Base-by-base conservation (phyloP, 176 grass and related monocot species). In the Rhipidocladum racemiflorum region DNA sequence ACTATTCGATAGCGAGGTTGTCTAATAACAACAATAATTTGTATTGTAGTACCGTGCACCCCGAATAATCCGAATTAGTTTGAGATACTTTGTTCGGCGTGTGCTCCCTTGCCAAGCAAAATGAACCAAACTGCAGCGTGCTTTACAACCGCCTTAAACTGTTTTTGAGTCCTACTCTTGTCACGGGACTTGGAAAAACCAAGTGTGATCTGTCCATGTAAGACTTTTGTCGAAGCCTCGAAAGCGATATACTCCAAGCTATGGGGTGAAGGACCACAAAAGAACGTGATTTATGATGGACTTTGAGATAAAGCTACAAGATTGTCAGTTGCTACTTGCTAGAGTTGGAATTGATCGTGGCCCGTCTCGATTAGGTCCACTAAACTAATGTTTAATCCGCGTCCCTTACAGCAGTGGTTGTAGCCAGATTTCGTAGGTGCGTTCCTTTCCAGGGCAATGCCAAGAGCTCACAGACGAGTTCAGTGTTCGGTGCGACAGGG, bases 271-370 rank as follows among this genome's bases (percentile, higher is more conserved):
- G 61, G 1, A 34, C 32, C 68, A 80, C 67, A 6, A 1, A 27
- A 40, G 60, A 38, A 79, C 1, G 48, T 13, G 16, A 27, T 5
- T 53, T 49, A 34, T 15, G 42, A 69, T 70, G 54, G 68, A 61
- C 60, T 74, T 79, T 79, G 71, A n/a, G 64, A 61, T 69, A 29
- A 69, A 59, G 23, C 38, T 44, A 17, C 64, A 9, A 51, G 32
- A 32, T 62, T 86, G 83, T 72, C 74, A 20, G 44, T 77, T 88
- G 72, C 79, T 53, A 20, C 34, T 77, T 83, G 43, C 79, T 43
- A 61, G n/a, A 40, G 28, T 21, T 24, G 42, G 46, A 72, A 42
- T 20, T 27, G 28, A 61, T 63, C 32, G 15, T 30, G 34, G 24
- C 24, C 57, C 13, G 55, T 53, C 40, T 38, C 32, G 72, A 5